Evolutionary conservation across 495 filamentous ascomycete species (phyloP).

Genomic region (Tuber brumale): DNA sequence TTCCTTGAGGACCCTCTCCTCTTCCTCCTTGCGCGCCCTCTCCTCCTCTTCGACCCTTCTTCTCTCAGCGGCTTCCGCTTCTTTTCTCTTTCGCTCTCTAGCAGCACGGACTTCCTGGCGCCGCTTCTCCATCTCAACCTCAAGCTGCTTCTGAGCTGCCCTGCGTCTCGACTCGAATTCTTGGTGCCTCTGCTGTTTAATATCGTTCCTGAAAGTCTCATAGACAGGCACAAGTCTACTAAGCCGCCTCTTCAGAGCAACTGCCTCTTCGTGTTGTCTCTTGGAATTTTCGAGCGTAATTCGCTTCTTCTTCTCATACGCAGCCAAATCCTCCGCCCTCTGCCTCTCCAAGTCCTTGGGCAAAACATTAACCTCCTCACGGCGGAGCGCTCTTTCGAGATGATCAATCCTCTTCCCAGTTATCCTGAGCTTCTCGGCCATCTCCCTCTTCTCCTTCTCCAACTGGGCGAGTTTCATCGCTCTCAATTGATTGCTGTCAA

Average conservation of each 20-base stretch:
- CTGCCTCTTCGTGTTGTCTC: conserved; percentile 79
- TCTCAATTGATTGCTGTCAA: conserved; percentile 82
- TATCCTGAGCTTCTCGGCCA: conserved; percentile 79
- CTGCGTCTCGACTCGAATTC: conserved; percentile 91
- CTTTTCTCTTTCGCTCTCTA: conserved; percentile 68
- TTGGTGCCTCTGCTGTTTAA: conserved; percentile 79
- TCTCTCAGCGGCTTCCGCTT: conserved; percentile 66
- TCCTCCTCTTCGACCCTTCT: conserved; percentile 76
- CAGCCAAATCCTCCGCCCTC: conserved; percentile 67
- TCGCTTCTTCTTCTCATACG: conserved; percentile 69
- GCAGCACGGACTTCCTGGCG: conserved; percentile 62
- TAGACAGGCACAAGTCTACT: conserved; percentile 72
- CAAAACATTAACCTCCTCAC: conserved; percentile 89
- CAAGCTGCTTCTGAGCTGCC: conserved; percentile 79
- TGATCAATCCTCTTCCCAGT: conserved; percentile 96
- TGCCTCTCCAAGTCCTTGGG: conserved; percentile 78
- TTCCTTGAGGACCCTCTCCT: conserved; percentile 67
- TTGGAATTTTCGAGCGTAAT: conserved; percentile 73
- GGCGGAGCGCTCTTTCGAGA: conserved; percentile 90
- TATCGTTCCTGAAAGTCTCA: conserved; percentile 68
- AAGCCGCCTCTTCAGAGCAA: conserved; percentile 87
- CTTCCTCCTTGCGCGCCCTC: conserved; percentile 65
- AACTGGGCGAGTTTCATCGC: conserved; percentile 90
- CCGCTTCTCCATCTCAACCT: conserved; percentile 79
- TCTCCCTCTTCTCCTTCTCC: conserved; percentile 93